Percentiles rank a stretch among this genome's conserved stretches.
Evolutionary conservation across 208 protist species (phyloP).

Genomic region (Novymonas esmeraldas): DNA sequence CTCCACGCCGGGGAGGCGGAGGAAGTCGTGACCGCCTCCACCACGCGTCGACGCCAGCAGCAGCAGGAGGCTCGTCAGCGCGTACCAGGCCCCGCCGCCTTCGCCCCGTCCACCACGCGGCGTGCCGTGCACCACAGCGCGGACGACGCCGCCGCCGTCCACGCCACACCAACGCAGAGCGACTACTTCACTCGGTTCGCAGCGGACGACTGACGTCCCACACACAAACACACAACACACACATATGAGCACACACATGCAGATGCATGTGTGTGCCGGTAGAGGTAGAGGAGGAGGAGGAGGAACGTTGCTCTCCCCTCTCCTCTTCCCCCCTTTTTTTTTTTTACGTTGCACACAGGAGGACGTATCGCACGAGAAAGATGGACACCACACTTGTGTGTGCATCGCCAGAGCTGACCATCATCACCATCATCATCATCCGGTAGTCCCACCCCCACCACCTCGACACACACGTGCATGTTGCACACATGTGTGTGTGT

Average conservation of each 20-base stretch:
- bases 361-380: too few species aligned
- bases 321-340: not conserved
- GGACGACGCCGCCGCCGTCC: not conserved
- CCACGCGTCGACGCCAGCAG: conserved; percentile 17
- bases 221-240: not conserved
- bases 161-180: conserved; percentile 12
- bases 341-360: too few species aligned
- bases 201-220: conserved; percentile 7
- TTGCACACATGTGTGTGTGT: too few species aligned
- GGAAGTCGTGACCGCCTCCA: conserved; percentile 10
- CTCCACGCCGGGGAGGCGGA: not conserved
- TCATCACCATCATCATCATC: too few species aligned
- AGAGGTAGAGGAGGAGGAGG: not conserved
- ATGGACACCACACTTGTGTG: too few species aligned
- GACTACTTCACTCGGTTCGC: conserved; percentile 26
- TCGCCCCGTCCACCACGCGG: conserved; percentile 26
- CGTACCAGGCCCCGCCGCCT: conserved; percentile 17
- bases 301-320: not conserved
- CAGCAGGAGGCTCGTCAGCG: conserved; percentile 14
- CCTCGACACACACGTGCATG: too few species aligned
- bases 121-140: not conserved
- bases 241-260: not conserved
- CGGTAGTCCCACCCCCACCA: too few species aligned
- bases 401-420: too few species aligned
- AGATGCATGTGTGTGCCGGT: not conserved